These are phyloP conservation scores for Fusarium nelsonii DNA, from an alignment of 2,329 filamentous ascomycete species.

Conservation along the genomic window DNA sequence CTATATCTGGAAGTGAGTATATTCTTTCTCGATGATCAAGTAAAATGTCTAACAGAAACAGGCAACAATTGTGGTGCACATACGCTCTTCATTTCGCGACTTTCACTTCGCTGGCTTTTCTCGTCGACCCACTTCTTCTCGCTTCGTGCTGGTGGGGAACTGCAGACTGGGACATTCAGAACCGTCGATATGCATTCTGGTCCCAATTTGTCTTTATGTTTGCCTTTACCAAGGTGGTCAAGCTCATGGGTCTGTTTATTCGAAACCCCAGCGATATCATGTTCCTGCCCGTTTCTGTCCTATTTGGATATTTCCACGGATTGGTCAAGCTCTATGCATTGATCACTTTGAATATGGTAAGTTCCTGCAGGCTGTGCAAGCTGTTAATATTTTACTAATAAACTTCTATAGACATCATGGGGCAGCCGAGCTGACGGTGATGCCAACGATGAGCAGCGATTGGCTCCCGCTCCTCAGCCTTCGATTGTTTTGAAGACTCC, in stretches of 20 bases:
- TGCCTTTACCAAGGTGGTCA: constrained; percentile 87
- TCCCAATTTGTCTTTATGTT: constrained; percentile 80
- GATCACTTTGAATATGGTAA: constrained; percentile 84
- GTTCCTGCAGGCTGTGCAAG: constrained; percentile 52
- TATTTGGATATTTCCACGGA: constrained; percentile 94
- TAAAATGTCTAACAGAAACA: constrained; percentile 55
- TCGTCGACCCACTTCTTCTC: constrained; percentile 80
- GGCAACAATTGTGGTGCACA: constrained; percentile 91
- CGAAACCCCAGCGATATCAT: constrained; percentile 85
- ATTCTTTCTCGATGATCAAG: not conserved
- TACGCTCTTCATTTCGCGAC: constrained; percentile 95
- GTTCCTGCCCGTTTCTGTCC: constrained; percentile 84
- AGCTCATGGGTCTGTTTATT: constrained; percentile 87
- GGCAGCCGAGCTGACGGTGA: constrained; percentile 94
- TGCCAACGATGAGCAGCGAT: constrained; percentile 79
- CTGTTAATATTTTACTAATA: constrained; percentile 24
- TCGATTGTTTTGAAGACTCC: constrained; percentile 60
- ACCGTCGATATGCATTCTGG: constrained; percentile 68
- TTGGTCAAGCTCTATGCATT: constrained; percentile 92
- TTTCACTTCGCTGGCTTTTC: constrained; percentile 86
- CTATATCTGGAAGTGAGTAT: constrained; percentile 86
- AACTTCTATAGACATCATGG: constrained; percentile 81
- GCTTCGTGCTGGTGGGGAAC: constrained; percentile 77
- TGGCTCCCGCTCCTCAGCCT: constrained; percentile 63
- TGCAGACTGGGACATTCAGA: constrained; percentile 66